Evolutionary conservation across 129 eudicot genomes (phyloP), one percentile per base, ranked within the genome.

Genomic region (Centrapalus pauciflorus): DNA sequence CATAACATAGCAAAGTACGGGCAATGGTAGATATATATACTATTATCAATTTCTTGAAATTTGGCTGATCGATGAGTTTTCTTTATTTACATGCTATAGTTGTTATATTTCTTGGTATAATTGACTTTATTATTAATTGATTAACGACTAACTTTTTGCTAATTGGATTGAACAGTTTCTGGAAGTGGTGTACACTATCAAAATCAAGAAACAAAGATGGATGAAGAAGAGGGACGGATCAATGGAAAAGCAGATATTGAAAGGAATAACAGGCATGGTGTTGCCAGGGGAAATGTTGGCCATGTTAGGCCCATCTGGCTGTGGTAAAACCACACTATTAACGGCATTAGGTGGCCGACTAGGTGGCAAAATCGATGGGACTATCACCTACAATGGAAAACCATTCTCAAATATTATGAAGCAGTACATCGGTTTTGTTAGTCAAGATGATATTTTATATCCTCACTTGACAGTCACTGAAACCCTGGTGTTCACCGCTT

Each of bases 251-350:
- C 59, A 19, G 0, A 90, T 90, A 43, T 37, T 89, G 3, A 88
- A 81, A 50, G 87, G 89, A 55, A 55, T 89, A 6, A 62, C 90
- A 2, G 96, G 96, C 57, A 51, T 72, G 13, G 93, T 85, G n/a
- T 34, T 30, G 1, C 96, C 96, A 3, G 93, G 96, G 23, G 96
- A 89, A 78, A 80, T 85, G 77, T 77, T 89, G 37, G 93, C 93
- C 33, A 82, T 89, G 86, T 63, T 89, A 38, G 96, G 94, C 59
- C 96, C 94, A 7, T 89, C 96, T 1, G 96, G 96, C 62, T 69
- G 93, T 35, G 96, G 96, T 29, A 89, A 89, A 76, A 85, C 96
- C 5, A 89, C 96, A 2, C 86, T 88, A 16, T 51, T 85, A 20
- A 82, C 91, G 0, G 92, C 86, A 5, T 48, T 89, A 17, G 95